Conservation (phyloP, 768 basidiomycete genomes). For the Austroboletus eburneus region DNA sequence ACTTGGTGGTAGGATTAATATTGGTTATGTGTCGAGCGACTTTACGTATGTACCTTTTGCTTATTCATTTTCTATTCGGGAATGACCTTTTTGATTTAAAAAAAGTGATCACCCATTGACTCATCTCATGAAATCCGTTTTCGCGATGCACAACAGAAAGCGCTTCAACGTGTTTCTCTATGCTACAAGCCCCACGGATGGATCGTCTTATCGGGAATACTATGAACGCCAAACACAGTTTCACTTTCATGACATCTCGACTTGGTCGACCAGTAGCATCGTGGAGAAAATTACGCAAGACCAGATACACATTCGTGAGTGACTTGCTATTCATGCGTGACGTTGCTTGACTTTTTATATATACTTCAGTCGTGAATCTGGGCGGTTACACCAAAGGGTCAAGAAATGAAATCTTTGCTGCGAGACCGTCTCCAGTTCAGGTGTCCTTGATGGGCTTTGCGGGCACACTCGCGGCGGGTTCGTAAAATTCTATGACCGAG, state of each 20-base stretch:
- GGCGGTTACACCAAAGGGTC: slow-evolving; percentile 52
- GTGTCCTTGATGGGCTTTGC: slow-evolving; percentile 50
- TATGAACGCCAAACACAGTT: slow-evolving; percentile 38
- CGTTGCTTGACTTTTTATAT: background rate
- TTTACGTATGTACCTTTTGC: slow-evolving; percentile 33
- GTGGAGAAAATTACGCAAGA: slow-evolving; percentile 38
- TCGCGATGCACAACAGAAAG: slow-evolving; percentile 38
- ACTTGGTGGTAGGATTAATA: slow-evolving; percentile 35
- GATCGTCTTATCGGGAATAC: slow-evolving; percentile 39
- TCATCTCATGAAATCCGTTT: slow-evolving; percentile 51
- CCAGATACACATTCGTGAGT: slow-evolving; percentile 45
- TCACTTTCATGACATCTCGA: slow-evolving; percentile 41
- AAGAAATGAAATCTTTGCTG: slow-evolving; percentile 49
- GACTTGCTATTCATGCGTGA: background rate
- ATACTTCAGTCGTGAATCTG: slow-evolving; percentile 38
- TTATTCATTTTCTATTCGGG: background rate
- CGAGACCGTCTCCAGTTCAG: slow-evolving; percentile 45
- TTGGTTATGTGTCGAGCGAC: slow-evolving; percentile 49
- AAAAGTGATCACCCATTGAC: slow-evolving; percentile 50
- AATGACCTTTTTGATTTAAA: background rate
- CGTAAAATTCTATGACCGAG: too few relatives aligned
- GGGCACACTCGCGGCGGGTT: slow-evolving; percentile 41
- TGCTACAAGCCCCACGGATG: slow-evolving; percentile 46
- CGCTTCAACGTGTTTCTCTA: slow-evolving; percentile 43
- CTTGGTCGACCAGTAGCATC: slow-evolving; percentile 34